phyloP scores from a whole-genome alignment of 176 grass and related monocot genomes.

The Dactylis glomerata region DNA sequence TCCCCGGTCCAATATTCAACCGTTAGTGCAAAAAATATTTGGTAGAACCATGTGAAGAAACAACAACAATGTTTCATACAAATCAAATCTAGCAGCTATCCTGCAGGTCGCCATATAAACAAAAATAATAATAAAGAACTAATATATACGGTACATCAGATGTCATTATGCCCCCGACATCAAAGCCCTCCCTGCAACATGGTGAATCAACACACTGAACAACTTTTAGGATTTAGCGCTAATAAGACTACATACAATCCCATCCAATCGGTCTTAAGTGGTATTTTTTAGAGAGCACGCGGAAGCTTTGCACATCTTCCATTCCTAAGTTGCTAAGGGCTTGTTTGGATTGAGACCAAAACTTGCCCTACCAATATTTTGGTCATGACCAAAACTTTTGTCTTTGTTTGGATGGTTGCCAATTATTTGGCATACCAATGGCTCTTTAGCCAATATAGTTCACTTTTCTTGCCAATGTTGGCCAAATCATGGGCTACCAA shows the following conservation, averaged over 20 bases:
- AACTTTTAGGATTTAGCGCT: background rate
- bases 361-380: too few species aligned
- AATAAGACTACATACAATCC: background rate
- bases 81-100: background rate
- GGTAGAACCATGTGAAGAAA: background rate
- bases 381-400: too few species aligned
- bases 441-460: too few species aligned
- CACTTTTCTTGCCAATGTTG: too few species aligned
- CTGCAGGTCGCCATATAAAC: background rate
- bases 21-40: background rate
- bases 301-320: background rate
- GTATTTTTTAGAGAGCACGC: background rate
- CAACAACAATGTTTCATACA: conserved; percentile 5
- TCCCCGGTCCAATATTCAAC: background rate
- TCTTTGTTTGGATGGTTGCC: too few species aligned
- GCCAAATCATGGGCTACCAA: too few species aligned
- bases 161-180: background rate
- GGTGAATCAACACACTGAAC: background rate
- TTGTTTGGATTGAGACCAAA: too few species aligned
- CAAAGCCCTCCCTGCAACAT: background rate
- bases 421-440: too few species aligned
- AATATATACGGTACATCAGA: background rate
- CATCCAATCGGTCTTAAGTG: background rate
- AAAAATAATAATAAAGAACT: background rate
- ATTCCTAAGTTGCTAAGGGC: background rate